phyloP scores from a whole-genome alignment of 768 basidiomycete species.

The Lentinula sp. region DNA sequence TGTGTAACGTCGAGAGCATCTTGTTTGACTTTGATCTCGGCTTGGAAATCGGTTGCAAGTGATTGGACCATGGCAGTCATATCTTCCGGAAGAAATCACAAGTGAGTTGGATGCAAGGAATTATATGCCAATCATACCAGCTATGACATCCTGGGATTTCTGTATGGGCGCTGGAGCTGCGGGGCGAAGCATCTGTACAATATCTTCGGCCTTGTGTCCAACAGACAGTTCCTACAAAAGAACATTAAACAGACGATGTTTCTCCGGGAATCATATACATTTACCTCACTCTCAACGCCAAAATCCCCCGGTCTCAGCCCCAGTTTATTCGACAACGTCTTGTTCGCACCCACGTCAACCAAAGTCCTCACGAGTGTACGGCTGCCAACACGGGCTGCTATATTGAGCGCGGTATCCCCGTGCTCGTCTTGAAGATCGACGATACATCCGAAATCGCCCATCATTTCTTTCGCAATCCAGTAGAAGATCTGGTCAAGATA shows the following conservation, averaged over 20 bases:
- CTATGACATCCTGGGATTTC: constrained; percentile 83
- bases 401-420: constrained; percentile 94
- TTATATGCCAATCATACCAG: constrained; percentile 38
- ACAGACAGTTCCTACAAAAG: constrained; percentile 56
- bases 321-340: constrained; percentile 83
- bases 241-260: not conserved
- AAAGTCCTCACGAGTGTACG: constrained; percentile 79
- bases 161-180: constrained; percentile 76
- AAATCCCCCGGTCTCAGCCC: constrained; percentile 93
- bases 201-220: constrained; percentile 70
- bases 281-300: constrained; percentile 86
- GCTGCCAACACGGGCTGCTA: constrained; percentile 92
- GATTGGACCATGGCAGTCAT: constrained; percentile 81
- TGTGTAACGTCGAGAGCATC: constrained; percentile 85
- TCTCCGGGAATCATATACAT: constrained; percentile 13
- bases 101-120: not conserved
- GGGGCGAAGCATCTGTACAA: constrained; percentile 67
- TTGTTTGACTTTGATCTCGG: constrained; percentile 83
- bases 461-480: constrained; percentile 76
- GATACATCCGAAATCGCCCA: constrained; percentile 69
- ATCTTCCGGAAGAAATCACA: constrained; percentile 37
- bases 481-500: constrained; percentile 88
- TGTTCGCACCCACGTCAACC: constrained; percentile 90
- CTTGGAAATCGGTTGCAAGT: constrained; percentile 71
- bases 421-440: constrained; percentile 92